Conservation (phyloP, 371 early-diverging fungal species). For the Mortierella sp. region DNA sequence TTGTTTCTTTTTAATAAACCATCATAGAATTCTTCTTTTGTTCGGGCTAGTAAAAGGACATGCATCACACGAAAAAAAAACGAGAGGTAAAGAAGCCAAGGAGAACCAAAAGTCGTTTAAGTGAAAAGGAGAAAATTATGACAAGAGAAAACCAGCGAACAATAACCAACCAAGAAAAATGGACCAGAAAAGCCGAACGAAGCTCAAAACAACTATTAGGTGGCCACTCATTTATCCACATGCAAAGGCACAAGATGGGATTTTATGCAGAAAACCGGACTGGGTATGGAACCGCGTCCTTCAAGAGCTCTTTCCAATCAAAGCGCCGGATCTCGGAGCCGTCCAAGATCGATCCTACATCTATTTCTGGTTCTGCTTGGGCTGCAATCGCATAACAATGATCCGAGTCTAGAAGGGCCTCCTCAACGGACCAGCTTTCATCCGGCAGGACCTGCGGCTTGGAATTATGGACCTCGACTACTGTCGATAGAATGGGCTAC, state of each 20-base stretch:
- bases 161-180: too few relatives aligned
- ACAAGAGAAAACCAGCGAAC: too few relatives aligned
- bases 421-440: conserved; percentile 49
- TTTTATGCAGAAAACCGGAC: background rate
- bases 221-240: too few relatives aligned
- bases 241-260: background rate
- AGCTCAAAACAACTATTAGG: too few relatives aligned
- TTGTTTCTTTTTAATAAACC: too few relatives aligned
- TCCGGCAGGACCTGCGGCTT: conserved; percentile 19
- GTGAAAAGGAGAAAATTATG: too few relatives aligned
- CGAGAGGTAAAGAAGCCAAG: too few relatives aligned
- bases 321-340: conserved; percentile 29
- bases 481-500: conserved; percentile 39
- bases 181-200: too few relatives aligned
- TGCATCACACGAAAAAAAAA: too few relatives aligned
- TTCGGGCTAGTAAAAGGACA: too few relatives aligned
- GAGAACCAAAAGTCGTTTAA: too few relatives aligned
- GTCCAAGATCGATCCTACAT: conserved; percentile 19
- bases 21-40: too few relatives aligned
- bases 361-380: conserved; percentile 12
- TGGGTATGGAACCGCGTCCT: conserved; percentile 41
- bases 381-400: conserved; percentile 52
- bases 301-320: conserved; percentile 40
- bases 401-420: conserved; percentile 34
- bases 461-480: conserved; percentile 21